phyloP scores from a whole-genome alignment of 345 rosid genomes.

The Eucalyptus tenuipes region DNA sequence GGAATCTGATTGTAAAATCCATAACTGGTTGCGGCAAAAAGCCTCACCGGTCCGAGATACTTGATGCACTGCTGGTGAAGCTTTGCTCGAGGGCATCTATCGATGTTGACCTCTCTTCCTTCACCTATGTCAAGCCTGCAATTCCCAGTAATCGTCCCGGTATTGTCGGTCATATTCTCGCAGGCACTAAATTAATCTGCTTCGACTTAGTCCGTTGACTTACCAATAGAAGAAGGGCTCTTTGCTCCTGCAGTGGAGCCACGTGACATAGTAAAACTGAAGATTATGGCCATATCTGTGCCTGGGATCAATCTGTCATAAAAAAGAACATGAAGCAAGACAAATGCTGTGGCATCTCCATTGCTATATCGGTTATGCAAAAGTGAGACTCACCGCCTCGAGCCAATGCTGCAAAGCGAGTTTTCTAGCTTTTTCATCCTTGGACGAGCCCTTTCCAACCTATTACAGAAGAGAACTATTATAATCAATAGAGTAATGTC shows the following conservation, averaged over 20 bases:
- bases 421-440: slow-evolving; percentile 73
- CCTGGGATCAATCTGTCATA: slow-evolving; percentile 74
- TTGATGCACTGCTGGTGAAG: slow-evolving; percentile 89
- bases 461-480: slow-evolving; percentile 1
- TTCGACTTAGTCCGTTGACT: background rate
- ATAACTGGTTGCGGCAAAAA: background rate
- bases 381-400: slow-evolving; percentile 60
- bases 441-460: slow-evolving; percentile 91
- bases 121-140: slow-evolving; percentile 88
- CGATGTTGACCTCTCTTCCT: slow-evolving; percentile 60
- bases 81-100: slow-evolving; percentile 58
- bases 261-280: slow-evolving; percentile 70
- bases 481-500: background rate
- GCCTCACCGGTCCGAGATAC: slow-evolving; percentile 91
- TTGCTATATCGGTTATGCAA: background rate
- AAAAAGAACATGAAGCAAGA: background rate
- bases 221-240: slow-evolving; percentile 93
- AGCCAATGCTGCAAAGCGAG: slow-evolving; percentile 97
- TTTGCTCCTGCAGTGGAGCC: slow-evolving; percentile 79
- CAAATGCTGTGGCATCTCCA: background rate
- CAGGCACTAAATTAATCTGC: background rate
- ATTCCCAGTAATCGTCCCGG: background rate
- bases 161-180: background rate
- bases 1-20: background rate
- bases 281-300: slow-evolving; percentile 97